These are phyloP conservation scores for Lepiota brunneoincarnata DNA, from an alignment of 768 basidiomycete genomes.

Conservation along the genomic window DNA sequence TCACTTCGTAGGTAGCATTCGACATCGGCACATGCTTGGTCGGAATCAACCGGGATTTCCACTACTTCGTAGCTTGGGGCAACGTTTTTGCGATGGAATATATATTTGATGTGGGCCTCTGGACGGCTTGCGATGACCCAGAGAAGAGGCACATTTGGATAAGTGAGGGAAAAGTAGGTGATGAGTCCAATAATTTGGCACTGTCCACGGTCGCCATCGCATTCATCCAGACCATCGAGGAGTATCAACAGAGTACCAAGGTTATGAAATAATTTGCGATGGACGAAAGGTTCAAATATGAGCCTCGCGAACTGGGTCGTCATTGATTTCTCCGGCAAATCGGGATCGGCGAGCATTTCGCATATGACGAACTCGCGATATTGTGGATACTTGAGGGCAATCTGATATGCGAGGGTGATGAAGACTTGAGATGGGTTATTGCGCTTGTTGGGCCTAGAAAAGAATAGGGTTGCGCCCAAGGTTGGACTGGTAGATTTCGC, in stretches of 20 bases:
- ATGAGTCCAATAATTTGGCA: too few relatives aligned
- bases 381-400: constrained; percentile 12
- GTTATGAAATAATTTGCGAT: too few relatives aligned
- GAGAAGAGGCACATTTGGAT: constrained; percentile 13
- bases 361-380: constrained; percentile 6
- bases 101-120: constrained; percentile 18
- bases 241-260: too few relatives aligned
- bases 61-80: neutral
- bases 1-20: too few relatives aligned
- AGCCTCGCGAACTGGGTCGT: constrained; percentile 9
- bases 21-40: too few relatives aligned
- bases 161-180: too few relatives aligned
- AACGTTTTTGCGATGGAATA: constrained; percentile 2
- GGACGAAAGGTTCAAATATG: too few relatives aligned
- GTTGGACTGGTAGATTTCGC: neutral
- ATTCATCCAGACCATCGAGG: too few relatives aligned
- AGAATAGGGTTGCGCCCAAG: constrained; percentile 21
- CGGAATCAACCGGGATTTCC: neutral
- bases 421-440: constrained; percentile 12
- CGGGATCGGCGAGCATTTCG: constrained; percentile 5
- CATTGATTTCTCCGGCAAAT: constrained; percentile 8
- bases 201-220: too few relatives aligned
- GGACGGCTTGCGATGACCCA: constrained; percentile 24
- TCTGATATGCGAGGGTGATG: constrained; percentile 20
- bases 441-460: constrained; percentile 12